Base-by-base conservation (phyloP, 2,329 filamentous ascomycete genomes). In the Xylaria sp. region DNA sequence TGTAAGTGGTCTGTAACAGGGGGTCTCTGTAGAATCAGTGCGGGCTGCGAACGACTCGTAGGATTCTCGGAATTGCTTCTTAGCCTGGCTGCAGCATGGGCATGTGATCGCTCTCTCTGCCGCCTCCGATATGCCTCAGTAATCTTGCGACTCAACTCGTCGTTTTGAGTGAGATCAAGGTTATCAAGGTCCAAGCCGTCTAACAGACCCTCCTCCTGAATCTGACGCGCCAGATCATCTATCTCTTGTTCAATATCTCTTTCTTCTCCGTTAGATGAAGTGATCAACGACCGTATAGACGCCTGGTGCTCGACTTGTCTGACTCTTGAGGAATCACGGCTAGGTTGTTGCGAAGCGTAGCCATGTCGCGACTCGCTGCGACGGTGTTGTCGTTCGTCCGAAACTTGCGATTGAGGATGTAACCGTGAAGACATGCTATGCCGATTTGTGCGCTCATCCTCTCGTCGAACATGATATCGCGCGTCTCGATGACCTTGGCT, bases 121-220 rank as follows among this genome's bases (percentile, higher is more conserved):
- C 91, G 82, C 62, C 90, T 83, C 59, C 90, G 80, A 70, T 95
- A 96, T 1, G 91, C 91, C 69, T 95, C 90, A 1, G 92, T 92
- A 67, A 97, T 96, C 60, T 89, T 86, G 69, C 93, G 89, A 65
- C 90, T 96, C 13, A 97, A 84, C 69, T 95, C 91, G 69, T 97
- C 92, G 70, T 97, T 91, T 68, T 92, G 90, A 53, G 79, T 84
- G 13, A 91, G 80, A 63, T 93, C 92, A 57, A 97, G 86, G 64
- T 92, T 92, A 68, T 94, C 90, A 58, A 97, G 77, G 70, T 97
- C 92, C 52, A 97, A 85, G 16, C 91, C 92, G 68, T 97, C 91
- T 39, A 96, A 75, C 18, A 97, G 76, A 0, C 93, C 92, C 70
- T 96, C 91, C 64, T 93, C 88, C 66, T 92, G 83, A 60, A 96